Conservation (phyloP, 2,329 filamentous ascomycete species). For the Fusarium decemcellulare region DNA sequence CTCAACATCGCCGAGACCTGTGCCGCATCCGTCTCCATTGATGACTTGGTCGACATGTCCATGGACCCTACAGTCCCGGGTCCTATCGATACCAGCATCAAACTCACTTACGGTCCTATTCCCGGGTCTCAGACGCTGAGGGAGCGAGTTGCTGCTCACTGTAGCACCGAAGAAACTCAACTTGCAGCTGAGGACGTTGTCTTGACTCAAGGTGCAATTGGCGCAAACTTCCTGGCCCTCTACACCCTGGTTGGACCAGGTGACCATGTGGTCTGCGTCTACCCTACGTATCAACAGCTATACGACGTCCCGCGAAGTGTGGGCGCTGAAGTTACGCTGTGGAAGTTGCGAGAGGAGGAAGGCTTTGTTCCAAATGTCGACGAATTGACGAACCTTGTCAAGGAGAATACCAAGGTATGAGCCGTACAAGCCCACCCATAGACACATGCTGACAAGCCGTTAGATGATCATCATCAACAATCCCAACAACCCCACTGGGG, state of each 20-base stretch:
- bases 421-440: neutral
- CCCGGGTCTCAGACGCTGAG: constrained; percentile 76
- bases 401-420: constrained; percentile 76
- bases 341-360: constrained; percentile 76
- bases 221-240: constrained; percentile 86
- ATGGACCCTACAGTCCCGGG: constrained; percentile 62
- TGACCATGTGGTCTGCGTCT: constrained; percentile 89
- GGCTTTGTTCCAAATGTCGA: constrained; percentile 77
- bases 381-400: constrained; percentile 76
- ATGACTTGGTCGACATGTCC: constrained; percentile 73
- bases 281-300: constrained; percentile 89
- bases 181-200: constrained; percentile 73
- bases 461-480: constrained; percentile 73
- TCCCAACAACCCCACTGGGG: constrained; percentile 86
- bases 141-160: constrained; percentile 74
- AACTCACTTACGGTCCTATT: constrained; percentile 82
- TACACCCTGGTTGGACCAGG: constrained; percentile 80
- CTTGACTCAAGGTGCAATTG: constrained; percentile 85
- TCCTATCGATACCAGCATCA: constrained; percentile 64
- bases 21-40: constrained; percentile 79
- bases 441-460: constrained; percentile 16
- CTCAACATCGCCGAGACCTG: constrained; percentile 87
- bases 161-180: constrained; percentile 69
- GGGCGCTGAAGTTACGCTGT: constrained; percentile 83
- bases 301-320: constrained; percentile 82